Conservation (phyloP, 2,329 filamentous ascomycete species). For the Cytospora mali region DNA sequence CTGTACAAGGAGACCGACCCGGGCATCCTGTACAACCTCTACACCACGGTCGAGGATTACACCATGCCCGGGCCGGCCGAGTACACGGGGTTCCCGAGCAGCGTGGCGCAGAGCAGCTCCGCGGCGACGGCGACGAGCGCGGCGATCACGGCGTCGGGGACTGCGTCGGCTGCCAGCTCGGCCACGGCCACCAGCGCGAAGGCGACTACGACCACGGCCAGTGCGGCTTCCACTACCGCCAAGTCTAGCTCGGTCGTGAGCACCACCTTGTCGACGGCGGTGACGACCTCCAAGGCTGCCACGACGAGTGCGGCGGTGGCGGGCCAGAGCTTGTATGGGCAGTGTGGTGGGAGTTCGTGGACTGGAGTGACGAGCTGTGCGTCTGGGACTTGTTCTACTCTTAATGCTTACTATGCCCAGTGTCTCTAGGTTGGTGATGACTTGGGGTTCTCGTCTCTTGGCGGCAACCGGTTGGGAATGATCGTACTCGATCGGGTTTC, state of each 20-base stretch:
- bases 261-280: slow-evolving; percentile 12
- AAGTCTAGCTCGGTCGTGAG: slow-evolving; percentile 2
- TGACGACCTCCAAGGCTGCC: slow-evolving; percentile 8
- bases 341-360: slow-evolving; percentile 47
- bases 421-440: slow-evolving; percentile 32
- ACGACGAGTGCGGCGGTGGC: slow-evolving; percentile 14
- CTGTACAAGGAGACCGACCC: slow-evolving; percentile 56
- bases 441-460: no score
- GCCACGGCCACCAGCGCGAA: slow-evolving; percentile 9
- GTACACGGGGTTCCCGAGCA: slow-evolving; percentile 31
- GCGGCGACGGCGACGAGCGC: slow-evolving; percentile 26
- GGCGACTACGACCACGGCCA: slow-evolving; percentile 4
- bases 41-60: slow-evolving; percentile 35
- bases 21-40: slow-evolving; percentile 58
- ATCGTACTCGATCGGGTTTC: neutral
- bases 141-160: slow-evolving; percentile 15
- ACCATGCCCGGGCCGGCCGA: slow-evolving; percentile 29
- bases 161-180: neutral
- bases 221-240: neutral
- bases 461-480: neutral
- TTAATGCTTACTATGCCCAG: slow-evolving; percentile 49
- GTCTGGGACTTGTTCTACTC: slow-evolving; percentile 40
- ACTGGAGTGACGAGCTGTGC: slow-evolving; percentile 42
- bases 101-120: slow-evolving; percentile 30
- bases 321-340: slow-evolving; percentile 35